These are phyloP conservation scores for Thymus quinquecostatus DNA, from an alignment of 257 asterid species.

Conservation along the genomic window DNA sequence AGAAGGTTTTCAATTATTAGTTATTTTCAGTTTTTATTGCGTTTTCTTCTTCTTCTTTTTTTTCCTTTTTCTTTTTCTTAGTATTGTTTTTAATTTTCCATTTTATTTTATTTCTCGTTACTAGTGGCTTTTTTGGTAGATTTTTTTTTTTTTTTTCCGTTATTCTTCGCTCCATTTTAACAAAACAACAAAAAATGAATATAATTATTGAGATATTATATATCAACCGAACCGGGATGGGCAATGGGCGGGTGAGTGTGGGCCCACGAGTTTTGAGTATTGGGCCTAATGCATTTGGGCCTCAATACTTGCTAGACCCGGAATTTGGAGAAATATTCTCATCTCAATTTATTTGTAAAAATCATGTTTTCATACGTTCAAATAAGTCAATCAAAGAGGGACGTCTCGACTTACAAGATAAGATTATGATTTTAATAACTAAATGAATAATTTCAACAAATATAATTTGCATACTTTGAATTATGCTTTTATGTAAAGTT, in stretches of 20 bases:
- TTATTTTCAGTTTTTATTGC: constrained; percentile 30
- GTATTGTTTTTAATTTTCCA: too few species aligned
- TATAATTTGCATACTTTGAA: too few species aligned
- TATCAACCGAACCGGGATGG: neutral
- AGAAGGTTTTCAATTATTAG: constrained; percentile 33
- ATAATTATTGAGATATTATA: neutral
- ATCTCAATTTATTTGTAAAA: too few species aligned
- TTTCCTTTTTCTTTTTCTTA: neutral
- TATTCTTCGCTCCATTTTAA: neutral
- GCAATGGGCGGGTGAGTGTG: constrained; percentile 5
- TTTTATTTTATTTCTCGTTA: too few species aligned
- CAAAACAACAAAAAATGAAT: neutral
- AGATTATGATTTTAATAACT: too few species aligned
- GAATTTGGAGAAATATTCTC: neutral
- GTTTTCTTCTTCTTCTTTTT: neutral
- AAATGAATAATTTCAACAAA: too few species aligned
- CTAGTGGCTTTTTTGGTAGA: too few species aligned
- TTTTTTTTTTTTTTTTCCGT: neutral
- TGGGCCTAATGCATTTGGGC: neutral
- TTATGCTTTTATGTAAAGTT: too few species aligned
- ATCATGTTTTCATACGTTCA: too few species aligned
- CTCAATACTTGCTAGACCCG: neutral
- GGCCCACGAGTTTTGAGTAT: neutral
- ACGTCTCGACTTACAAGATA: too few species aligned
- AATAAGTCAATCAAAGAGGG: too few species aligned